Evolutionary conservation across 352 stramenopile genomes (phyloP).

Genomic region (Phytophthora pinifolia): DNA sequence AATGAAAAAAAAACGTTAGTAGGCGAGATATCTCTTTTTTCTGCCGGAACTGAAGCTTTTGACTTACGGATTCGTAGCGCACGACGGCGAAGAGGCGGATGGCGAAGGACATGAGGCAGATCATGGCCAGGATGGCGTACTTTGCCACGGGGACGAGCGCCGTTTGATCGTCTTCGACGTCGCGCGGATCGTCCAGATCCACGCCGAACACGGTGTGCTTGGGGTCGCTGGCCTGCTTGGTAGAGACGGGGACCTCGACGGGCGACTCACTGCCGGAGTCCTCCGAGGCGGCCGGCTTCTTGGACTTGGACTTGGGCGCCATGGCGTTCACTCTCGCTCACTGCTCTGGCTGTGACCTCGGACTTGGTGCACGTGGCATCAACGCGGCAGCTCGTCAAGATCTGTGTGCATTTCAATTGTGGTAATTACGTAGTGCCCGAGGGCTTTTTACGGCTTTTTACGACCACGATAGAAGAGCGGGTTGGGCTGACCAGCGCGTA

Average conservation of each 20-base stretch:
- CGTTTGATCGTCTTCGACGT: constrained; percentile 74
- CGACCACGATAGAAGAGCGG: neutral
- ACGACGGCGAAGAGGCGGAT: constrained; percentile 94
- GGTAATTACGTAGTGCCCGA: constrained; percentile 43
- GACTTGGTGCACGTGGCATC: constrained; percentile 37
- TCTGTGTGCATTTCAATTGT: constrained; percentile 22
- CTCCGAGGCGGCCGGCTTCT: constrained; percentile 40
- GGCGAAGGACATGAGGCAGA: constrained; percentile 92
- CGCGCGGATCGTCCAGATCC: constrained; percentile 47
- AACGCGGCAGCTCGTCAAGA: constrained; percentile 18
- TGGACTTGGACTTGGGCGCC: constrained; percentile 61
- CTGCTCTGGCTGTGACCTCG: constrained; percentile 17
- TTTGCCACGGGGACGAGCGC: constrained; percentile 81
- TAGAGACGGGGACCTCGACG: constrained; percentile 8
- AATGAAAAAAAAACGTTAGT: neutral
- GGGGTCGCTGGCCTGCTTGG: constrained; percentile 14
- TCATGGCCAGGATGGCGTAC: constrained; percentile 91
- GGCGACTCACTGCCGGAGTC: constrained; percentile 24
- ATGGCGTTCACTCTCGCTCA: constrained; percentile 23
- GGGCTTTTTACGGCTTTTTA: constrained; percentile 7
- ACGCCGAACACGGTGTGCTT: constrained; percentile 60
- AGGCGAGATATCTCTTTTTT: neutral
- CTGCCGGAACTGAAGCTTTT: neutral
- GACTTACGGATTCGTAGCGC: constrained; percentile 88
- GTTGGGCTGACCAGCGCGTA: neutral